Percentiles rank a stretch among this genome's conserved stretches.
These are phyloP conservation scores for Rosa multiflora DNA, from an alignment of 306 rosid genomes.

Conservation along the genomic window DNA sequence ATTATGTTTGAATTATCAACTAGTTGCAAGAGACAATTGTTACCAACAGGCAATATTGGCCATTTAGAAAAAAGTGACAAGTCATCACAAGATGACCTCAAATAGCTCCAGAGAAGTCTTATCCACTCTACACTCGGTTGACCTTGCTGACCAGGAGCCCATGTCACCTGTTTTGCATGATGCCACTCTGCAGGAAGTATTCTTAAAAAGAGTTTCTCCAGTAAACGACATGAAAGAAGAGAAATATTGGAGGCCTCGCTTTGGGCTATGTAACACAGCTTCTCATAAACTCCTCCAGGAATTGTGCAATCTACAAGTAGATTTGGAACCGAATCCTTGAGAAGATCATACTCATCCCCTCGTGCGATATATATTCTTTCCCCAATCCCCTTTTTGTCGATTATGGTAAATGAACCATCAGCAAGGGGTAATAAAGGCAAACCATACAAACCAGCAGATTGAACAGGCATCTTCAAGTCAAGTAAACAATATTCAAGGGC, in stretches of 20 bases:
- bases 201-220: conserved; percentile 80
- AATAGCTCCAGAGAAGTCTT: conserved; percentile 85
- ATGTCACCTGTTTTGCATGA: conserved; percentile 70
- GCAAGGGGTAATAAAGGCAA: conserved; percentile 87
- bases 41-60: conserved; percentile 90
- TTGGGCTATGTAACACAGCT: conserved; percentile 73
- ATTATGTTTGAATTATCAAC: conserved; percentile 71
- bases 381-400: conserved; percentile 74
- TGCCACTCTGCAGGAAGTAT: conserved; percentile 94
- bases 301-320: conserved; percentile 65
- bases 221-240: conserved; percentile 77
- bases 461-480: conserved; percentile 65
- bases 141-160: conserved; percentile 81
- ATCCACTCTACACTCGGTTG: conserved; percentile 96
- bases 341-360: conserved; percentile 84
- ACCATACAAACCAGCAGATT: conserved; percentile 66
- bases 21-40: conserved; percentile 66
- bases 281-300: conserved; percentile 68
- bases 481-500: conserved; percentile 92
- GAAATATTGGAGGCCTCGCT: conserved; percentile 68
- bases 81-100: conserved; percentile 75
- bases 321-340: conserved; percentile 78
- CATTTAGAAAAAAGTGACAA: conserved; percentile 78
- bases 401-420: conserved; percentile 72
- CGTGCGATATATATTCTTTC: conserved; percentile 87